Percentiles rank a stretch among this genome's conserved stretches.
Conservation (phyloP, 2,329 filamentous ascomycete genomes). For the Aspergillus sp. region DNA sequence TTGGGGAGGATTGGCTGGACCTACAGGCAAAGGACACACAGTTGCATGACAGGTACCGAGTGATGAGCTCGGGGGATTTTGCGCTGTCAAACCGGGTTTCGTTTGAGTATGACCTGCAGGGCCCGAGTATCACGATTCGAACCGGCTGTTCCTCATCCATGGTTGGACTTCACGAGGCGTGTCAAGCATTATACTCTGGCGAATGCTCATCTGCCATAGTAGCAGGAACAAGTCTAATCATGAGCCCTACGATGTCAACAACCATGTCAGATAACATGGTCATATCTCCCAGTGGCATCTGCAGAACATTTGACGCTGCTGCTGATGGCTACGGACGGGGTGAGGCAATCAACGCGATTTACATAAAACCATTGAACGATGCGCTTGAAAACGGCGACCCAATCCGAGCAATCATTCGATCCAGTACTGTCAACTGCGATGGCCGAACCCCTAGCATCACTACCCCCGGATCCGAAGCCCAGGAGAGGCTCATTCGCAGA, state of each 20-base stretch:
- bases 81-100: constrained; percentile 25
- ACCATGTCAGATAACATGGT: constrained; percentile 32
- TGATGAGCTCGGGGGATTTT: constrained; percentile 16
- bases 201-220: constrained; percentile 28
- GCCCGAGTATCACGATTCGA: constrained; percentile 26
- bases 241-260: constrained; percentile 26
- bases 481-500: constrained; percentile 9
- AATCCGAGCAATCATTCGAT: constrained; percentile 35
- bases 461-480: constrained; percentile 13
- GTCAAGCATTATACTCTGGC: constrained; percentile 21
- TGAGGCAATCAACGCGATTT: constrained; percentile 30
- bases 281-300: constrained; percentile 29
- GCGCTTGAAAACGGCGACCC: constrained; percentile 29
- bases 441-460: constrained; percentile 25
- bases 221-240: constrained; percentile 33
- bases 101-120: constrained; percentile 21
- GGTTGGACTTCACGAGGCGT: constrained; percentile 26
- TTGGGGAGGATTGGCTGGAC: constrained; percentile 27
- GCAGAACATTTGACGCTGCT: constrained; percentile 24
- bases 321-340: constrained; percentile 33
- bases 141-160: constrained; percentile 39
- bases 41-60: constrained; percentile 14
- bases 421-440: constrained; percentile 27
- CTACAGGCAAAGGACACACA: constrained; percentile 19
- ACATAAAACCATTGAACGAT: constrained; percentile 25